phyloP scores from a whole-genome alignment of 805 yeast genomes.

The Suhomyces faveliae region DNA sequence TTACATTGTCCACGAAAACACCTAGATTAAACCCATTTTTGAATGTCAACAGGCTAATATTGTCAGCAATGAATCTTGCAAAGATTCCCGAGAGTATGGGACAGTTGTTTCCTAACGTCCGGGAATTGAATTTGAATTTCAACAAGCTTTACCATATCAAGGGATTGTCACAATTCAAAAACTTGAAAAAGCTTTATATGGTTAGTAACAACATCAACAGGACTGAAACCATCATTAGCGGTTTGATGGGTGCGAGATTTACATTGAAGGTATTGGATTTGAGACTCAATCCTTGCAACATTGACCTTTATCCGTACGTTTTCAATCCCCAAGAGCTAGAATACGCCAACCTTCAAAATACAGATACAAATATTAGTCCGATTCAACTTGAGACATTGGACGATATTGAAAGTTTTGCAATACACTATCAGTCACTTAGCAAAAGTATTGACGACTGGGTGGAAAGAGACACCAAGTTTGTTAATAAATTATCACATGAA shows the following conservation, averaged over 20 bases:
- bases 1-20: background rate
- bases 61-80: conserved; percentile 48
- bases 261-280: conserved; percentile 43
- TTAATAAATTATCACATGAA: conserved; percentile 20
- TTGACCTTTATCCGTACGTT: conserved; percentile 51
- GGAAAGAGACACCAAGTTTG: conserved; percentile 33
- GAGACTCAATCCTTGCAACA: conserved; percentile 49
- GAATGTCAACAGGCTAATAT: conserved; percentile 38
- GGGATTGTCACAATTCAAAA: conserved; percentile 30
- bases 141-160: conserved; percentile 40
- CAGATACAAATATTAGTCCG: conserved; percentile 24
- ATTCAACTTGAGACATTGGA: conserved; percentile 47
- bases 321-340: conserved; percentile 46
- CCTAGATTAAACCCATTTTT: conserved; percentile 20
- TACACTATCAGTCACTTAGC: conserved; percentile 44
- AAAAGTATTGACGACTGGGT: conserved; percentile 41
- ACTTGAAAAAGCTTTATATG: conserved; percentile 39
- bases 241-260: conserved; percentile 29
- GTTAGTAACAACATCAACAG: conserved; percentile 46
- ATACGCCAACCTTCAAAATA: conserved; percentile 12
- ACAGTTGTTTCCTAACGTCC: conserved; percentile 44
- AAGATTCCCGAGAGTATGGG: conserved; percentile 38
- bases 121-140: conserved; percentile 50
- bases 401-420: conserved; percentile 52
- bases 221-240: conserved; percentile 31